Percentiles rank a stretch among this genome's conserved stretches.
These are phyloP conservation scores for Nicotiana sylvestris DNA, from an alignment of 257 asterid genomes.

Conservation along the genomic window DNA sequence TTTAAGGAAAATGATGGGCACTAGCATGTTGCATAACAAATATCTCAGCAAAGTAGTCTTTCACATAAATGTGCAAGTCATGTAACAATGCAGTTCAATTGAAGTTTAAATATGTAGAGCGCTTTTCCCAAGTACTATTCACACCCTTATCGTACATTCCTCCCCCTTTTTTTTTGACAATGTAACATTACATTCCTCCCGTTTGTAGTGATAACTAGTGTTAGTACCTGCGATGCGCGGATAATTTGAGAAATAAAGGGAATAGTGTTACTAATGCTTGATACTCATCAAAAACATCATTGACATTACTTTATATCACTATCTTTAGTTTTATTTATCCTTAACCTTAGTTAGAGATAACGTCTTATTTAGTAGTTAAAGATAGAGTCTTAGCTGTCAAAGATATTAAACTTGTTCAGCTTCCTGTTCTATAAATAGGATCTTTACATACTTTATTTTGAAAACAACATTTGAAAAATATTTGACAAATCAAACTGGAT, in stretches of 20 bases:
- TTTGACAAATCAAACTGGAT: neutral
- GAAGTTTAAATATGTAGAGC: neutral
- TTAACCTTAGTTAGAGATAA: neutral
- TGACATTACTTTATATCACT: neutral
- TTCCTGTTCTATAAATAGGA: neutral
- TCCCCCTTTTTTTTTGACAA: neutral
- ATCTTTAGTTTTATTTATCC: neutral
- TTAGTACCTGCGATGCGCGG: too few species aligned
- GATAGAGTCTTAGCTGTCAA: neutral
- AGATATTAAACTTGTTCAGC: neutral
- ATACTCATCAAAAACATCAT: neutral
- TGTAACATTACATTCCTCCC: too few species aligned
- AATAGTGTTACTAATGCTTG: neutral
- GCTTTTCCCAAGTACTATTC: neutral
- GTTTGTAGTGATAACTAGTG: too few species aligned
- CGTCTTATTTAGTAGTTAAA: neutral
- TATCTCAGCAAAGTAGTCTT: neutral
- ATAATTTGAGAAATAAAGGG: neutral
- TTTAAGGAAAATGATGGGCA: neutral
- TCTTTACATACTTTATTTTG: neutral
- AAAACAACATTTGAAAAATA: neutral
- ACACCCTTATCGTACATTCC: neutral
- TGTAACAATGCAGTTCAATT: slow-evolving; percentile 4
- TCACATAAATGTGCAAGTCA: slow-evolving; percentile 1
- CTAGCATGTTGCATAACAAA: neutral